Percentiles rank a stretch among this genome's conserved stretches.
Evolutionary conservation across 768 basidiomycete species (phyloP).

Genomic region (Lyophyllum atratum): DNA sequence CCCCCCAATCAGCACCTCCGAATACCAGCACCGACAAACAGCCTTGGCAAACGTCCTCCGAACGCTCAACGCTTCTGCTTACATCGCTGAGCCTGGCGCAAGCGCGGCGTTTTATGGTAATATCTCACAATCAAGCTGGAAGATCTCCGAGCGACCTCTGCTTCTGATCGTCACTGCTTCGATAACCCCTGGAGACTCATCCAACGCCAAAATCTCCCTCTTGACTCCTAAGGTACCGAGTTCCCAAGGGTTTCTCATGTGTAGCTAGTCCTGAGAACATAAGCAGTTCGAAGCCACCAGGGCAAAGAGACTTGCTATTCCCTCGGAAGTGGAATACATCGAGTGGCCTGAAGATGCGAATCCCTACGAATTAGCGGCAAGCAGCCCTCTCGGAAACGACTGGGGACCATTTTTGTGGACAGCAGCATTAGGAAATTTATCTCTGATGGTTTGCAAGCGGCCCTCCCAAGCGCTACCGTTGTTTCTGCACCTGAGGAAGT

Average conservation of each 20-base stretch:
- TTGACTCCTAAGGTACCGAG: constrained; percentile 59
- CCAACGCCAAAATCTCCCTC: constrained; percentile 51
- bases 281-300: constrained; percentile 67
- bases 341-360: constrained; percentile 70
- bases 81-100: constrained; percentile 79
- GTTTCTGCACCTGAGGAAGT: constrained; percentile 56
- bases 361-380: constrained; percentile 57
- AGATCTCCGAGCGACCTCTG: constrained; percentile 77
- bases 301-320: constrained; percentile 60
- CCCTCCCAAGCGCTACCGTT: constrained; percentile 37
- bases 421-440: constrained; percentile 63
- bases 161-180: constrained; percentile 63
- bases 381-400: constrained; percentile 19
- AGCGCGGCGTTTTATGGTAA: constrained; percentile 75
- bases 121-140: constrained; percentile 63
- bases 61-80: constrained; percentile 59
- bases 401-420: constrained; percentile 59
- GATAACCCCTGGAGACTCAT: constrained; percentile 16
- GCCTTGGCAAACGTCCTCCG: constrained; percentile 51
- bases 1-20: constrained; percentile 45
- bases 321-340: constrained; percentile 41
- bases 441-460: constrained; percentile 58
- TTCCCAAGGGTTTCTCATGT: not conserved
- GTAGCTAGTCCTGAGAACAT: not conserved
- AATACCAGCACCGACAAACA: constrained; percentile 56